A percentile compares a stretch with the other conserved stretches of the same genome.
Evolutionary conservation across 768 basidiomycete species (phyloP).

Genomic region (Mycena rebaudengoi): DNA sequence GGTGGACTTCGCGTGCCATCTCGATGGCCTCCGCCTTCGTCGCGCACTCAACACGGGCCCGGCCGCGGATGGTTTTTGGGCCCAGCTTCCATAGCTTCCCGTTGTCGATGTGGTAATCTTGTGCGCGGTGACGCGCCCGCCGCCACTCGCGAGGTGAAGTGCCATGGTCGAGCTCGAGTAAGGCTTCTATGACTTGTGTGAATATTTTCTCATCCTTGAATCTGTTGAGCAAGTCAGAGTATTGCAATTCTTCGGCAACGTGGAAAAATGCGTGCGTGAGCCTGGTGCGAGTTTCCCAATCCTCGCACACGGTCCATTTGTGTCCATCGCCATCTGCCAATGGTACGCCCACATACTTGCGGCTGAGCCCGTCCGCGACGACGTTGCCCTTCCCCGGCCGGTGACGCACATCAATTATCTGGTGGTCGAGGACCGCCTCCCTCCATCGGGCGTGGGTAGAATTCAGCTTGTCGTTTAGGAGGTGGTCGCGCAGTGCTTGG

Average conservation of each 20-base stretch:
- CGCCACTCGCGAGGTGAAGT: constrained; percentile 18
- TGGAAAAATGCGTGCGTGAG: constrained; percentile 14
- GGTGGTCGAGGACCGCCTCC: constrained; percentile 11
- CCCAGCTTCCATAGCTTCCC: constrained; percentile 38
- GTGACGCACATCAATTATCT: constrained; percentile 31
- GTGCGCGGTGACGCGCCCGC: constrained; percentile 34
- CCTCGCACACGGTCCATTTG: constrained; percentile 28
- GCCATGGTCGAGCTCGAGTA: constrained; percentile 30
- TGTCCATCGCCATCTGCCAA: neutral
- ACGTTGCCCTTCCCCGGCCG: constrained; percentile 28
- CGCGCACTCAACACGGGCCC: constrained; percentile 37
- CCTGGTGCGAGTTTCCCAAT: constrained; percentile 11
- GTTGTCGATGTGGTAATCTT: constrained; percentile 35
- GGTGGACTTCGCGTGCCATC: constrained; percentile 31
- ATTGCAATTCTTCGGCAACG: neutral
- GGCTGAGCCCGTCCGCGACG: constrained; percentile 33
- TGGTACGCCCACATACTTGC: constrained; percentile 18
- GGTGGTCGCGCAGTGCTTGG: constrained; percentile 31
- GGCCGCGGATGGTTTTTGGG: constrained; percentile 19
- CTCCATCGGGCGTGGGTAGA: constrained; percentile 37
- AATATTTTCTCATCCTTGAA: constrained; percentile 29
- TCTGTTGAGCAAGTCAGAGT: constrained; percentile 11
- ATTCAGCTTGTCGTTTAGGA: constrained; percentile 32
- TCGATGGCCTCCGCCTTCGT: constrained; percentile 32
- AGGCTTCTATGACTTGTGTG: constrained; percentile 30